Base-by-base conservation (phyloP, 805 yeast genomes). In the Pichia membranifaciens region DNA sequence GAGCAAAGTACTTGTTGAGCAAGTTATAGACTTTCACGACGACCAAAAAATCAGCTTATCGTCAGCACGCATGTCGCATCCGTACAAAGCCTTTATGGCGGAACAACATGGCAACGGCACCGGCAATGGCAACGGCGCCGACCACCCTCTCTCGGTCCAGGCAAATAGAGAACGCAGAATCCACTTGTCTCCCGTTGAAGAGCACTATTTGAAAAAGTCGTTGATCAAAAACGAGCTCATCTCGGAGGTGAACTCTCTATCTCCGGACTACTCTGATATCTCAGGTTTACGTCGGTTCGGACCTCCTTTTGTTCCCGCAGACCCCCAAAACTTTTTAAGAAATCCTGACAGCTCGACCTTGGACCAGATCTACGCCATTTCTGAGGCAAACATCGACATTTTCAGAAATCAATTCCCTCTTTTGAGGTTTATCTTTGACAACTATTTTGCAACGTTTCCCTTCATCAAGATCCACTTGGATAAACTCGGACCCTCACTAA, bases 121-220 rank as follows among this genome's bases (percentile, higher is more conserved):
- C 20, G n/a, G 7, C 22, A 25, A 25, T 10, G 29, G 10, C 29
- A 25, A 25, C 29, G 29, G 13, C 32, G 5, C 2, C n/a, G n/a
- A n/a, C n/a, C n/a, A n/a, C n/a, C n/a, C n/a, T n/a, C n/a, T n/a
- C n/a, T n/a, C n/a, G n/a, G n/a, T n/a, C n/a, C n/a, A n/a, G n/a
- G n/a, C n/a, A n/a, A n/a, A n/a, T n/a, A 5, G 23, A 8, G 20
- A 22, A 42, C 8, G 37, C 34, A 28, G 35, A 21, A 43, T 43
- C 1, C 38, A 45, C 13, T 44, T 84, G 41, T 65, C 79, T 13
- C 78, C 90, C 3, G 71, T 76, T 0, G 87, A 90, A 61, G 96
- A 88, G 64, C 97, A 91, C 59, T 86, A 84, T 62, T 73, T 93
- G 45, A 91, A 91, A 64, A 80, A 95, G 57, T 90, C 87, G 65